phyloP scores from a whole-genome alignment of 768 basidiomycete species.

The Collybia nuda region DNA sequence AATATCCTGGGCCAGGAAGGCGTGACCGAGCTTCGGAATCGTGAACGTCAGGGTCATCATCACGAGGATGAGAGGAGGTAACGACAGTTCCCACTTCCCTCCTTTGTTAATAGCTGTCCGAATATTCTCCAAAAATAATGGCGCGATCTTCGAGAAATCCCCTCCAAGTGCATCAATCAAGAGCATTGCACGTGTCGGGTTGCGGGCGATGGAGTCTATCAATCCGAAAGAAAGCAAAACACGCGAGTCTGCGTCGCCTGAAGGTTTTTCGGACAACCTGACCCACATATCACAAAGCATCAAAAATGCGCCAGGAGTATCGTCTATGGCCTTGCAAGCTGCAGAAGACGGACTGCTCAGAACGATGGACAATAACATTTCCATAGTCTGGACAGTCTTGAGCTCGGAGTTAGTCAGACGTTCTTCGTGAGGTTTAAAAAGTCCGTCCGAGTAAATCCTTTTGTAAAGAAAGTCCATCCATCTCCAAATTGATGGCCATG shows the following conservation, averaged over 20 bases:
- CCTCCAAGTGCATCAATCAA: not conserved
- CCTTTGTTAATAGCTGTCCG: not conserved
- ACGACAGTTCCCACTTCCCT: not conserved
- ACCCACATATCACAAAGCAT: not conserved
- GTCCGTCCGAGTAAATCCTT: not conserved
- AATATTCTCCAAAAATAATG: not conserved
- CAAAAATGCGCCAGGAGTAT: not conserved
- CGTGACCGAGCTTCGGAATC: not conserved
- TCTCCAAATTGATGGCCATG: not conserved
- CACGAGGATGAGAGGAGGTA: not conserved
- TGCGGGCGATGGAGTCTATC: not conserved
- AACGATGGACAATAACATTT: not conserved
- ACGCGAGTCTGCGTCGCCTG: not conserved
- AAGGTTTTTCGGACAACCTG: not conserved
- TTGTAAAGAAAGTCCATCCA: not conserved
- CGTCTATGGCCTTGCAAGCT: not conserved
- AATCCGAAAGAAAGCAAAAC: not conserved
- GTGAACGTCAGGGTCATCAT: not conserved
- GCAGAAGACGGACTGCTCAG: not conserved
- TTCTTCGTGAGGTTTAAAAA: not conserved
- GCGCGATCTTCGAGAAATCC: not conserved
- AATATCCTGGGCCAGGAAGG: not conserved
- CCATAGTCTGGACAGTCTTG: not conserved
- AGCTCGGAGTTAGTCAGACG: not conserved
- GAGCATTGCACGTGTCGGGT: not conserved